Conservation (phyloP, 2,329 filamentous ascomycete species). For the Alternaria ethzedia region DNA sequence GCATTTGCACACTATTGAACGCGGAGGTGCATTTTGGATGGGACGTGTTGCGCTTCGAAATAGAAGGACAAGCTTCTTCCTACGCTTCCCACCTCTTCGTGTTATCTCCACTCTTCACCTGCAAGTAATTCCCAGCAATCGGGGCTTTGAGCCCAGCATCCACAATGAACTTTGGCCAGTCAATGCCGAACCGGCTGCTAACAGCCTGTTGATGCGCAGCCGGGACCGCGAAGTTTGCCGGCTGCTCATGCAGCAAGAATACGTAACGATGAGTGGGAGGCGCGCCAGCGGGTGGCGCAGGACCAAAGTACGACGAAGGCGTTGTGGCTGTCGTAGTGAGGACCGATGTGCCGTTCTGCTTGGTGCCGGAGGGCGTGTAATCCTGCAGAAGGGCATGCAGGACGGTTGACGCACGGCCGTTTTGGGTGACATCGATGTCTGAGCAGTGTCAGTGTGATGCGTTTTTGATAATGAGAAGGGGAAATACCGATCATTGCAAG, state of each 20-base stretch:
- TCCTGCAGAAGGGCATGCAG: constrained; percentile 40
- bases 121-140: constrained; percentile 30
- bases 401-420: constrained; percentile 26
- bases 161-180: constrained; percentile 28
- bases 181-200: constrained; percentile 24
- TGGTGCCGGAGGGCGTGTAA: constrained; percentile 26
- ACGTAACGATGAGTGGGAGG: constrained; percentile 42
- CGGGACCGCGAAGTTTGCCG: constrained; percentile 33
- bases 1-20: neutral
- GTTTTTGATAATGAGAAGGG: constrained; percentile 13
- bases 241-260: constrained; percentile 39
- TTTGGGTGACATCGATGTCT: constrained; percentile 16
- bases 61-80: neutral
- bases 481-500: constrained; percentile 38
- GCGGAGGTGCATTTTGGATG: neutral
- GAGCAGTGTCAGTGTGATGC: neutral
- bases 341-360: constrained; percentile 30
- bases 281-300: constrained; percentile 36
- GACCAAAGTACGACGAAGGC: constrained; percentile 39
- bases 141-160: constrained; percentile 30
- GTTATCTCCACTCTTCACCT: constrained; percentile 35
- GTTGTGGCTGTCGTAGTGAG: constrained; percentile 36
- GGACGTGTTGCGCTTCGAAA: neutral
- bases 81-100: constrained; percentile 16
- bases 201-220: constrained; percentile 27